Evolutionary conservation across 192 early-diverging fungal genomes (phyloP).

Genomic region (Podila epigama): DNA sequence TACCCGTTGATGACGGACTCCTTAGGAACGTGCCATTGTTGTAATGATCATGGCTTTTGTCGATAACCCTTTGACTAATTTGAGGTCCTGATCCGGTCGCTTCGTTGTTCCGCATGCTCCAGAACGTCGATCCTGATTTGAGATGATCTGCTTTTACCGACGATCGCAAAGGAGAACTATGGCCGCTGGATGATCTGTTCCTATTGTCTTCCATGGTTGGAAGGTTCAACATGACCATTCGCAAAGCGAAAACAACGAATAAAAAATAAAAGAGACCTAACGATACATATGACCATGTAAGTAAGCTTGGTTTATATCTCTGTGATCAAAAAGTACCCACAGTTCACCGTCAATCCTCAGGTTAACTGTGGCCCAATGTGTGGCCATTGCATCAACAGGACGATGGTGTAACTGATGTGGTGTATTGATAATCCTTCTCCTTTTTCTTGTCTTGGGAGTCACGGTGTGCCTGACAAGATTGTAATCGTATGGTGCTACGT

Average conservation of each 20-base stretch:
- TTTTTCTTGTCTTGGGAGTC: neutral
- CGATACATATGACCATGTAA: neutral
- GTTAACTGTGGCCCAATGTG: too few relatives aligned
- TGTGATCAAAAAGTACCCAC: too few relatives aligned
- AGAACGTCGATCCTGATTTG: neutral
- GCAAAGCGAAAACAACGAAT: neutral
- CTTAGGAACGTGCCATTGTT: neutral
- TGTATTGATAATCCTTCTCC: too few relatives aligned
- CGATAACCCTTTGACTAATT: neutral
- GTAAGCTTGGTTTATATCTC: too few relatives aligned
- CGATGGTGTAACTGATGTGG: too few relatives aligned
- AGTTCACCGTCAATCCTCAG: too few relatives aligned
- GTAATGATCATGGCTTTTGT: neutral
- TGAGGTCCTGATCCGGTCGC: neutral
- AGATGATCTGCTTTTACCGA: neutral
- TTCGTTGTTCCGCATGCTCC: neutral
- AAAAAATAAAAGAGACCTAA: neutral
- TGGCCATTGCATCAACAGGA: too few relatives aligned
- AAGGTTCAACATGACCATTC: neutral
- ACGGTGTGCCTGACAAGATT: neutral
- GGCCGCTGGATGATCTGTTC: neutral
- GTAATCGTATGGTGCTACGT: neutral
- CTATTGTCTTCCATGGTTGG: conserved; percentile 16
- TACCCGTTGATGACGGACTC: neutral
- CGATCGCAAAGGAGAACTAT: neutral